phyloP scores from a whole-genome alignment of 305 asterid genomes.

The Fraxinus xanthoxyloides region DNA sequence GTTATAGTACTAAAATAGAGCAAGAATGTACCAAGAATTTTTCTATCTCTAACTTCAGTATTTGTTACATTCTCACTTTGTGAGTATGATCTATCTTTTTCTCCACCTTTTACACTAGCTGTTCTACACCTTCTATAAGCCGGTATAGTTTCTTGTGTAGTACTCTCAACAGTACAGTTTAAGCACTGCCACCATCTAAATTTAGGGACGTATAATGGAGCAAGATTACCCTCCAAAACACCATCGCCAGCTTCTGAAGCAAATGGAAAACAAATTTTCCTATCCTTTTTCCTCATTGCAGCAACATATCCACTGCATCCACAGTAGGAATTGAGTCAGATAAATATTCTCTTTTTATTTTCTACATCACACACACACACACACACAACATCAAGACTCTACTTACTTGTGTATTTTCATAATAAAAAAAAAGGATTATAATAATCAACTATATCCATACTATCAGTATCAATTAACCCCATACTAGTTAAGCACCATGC shows the following conservation, averaged over 20 bases:
- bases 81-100: constrained; percentile 14
- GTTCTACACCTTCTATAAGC: constrained; percentile 22
- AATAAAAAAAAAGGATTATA: background rate
- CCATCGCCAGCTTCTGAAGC: constrained; percentile 23
- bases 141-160: constrained; percentile 17
- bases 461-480: background rate
- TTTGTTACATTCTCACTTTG: constrained; percentile 19
- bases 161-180: constrained; percentile 31
- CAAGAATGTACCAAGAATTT: background rate
- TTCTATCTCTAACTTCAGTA: constrained; percentile 12
- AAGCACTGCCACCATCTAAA: constrained; percentile 57
- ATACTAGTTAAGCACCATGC: background rate
- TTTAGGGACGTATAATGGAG: constrained; percentile 45
- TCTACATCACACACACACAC: constrained; percentile 1
- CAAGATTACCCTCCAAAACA: constrained; percentile 35
- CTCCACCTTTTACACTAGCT: constrained; percentile 21
- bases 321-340: constrained; percentile 18
- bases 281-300: constrained; percentile 53
- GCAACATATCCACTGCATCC: constrained; percentile 68
- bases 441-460: background rate
- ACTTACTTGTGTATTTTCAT: background rate
- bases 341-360: background rate
- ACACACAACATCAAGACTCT: constrained; percentile 1
- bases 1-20: background rate
- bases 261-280: constrained; percentile 44